These are phyloP conservation scores for Blastobotrys malaysiensis DNA, from an alignment of 1,139 yeast genomes.

Conservation along the genomic window DNA sequence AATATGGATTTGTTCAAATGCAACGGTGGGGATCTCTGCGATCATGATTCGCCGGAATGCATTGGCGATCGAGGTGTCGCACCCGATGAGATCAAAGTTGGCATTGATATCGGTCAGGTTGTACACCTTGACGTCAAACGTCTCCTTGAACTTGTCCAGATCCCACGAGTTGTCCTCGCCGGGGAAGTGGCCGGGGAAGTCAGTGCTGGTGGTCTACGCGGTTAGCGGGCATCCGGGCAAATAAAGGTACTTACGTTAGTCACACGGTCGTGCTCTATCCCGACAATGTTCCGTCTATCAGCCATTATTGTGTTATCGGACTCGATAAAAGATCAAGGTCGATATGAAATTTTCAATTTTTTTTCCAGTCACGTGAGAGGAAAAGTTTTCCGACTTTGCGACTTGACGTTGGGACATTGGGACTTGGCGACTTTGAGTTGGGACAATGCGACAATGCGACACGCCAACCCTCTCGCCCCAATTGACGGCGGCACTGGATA, in stretches of 20 bases:
- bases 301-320: not conserved
- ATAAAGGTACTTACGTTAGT: conserved; percentile 46
- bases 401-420: too few relatives aligned
- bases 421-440: too few relatives aligned
- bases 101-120: conserved; percentile 60
- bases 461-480: too few relatives aligned
- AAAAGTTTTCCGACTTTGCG: too few relatives aligned
- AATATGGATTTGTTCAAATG: conserved; percentile 84
- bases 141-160: conserved; percentile 65
- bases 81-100: conserved; percentile 78
- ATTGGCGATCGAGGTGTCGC: conserved; percentile 90
- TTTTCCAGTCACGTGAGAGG: not conserved
- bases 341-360: conserved; percentile 1
- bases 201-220: conserved; percentile 74
- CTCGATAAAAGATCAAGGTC: not conserved
- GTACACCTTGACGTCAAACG: conserved; percentile 65
- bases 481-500: too few relatives aligned
- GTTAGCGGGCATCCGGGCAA: not conserved
- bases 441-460: too few relatives aligned
- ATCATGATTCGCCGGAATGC: conserved; percentile 97
- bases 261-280: conserved; percentile 86
- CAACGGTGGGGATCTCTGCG: conserved; percentile 93
- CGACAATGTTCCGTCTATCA: conserved; percentile 54
- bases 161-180: conserved; percentile 76
- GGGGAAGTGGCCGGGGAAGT: conserved; percentile 77